These are phyloP conservation scores for Aspergillus proliferans DNA, from an alignment of 2,329 filamentous ascomycete species.

Conservation along the genomic window DNA sequence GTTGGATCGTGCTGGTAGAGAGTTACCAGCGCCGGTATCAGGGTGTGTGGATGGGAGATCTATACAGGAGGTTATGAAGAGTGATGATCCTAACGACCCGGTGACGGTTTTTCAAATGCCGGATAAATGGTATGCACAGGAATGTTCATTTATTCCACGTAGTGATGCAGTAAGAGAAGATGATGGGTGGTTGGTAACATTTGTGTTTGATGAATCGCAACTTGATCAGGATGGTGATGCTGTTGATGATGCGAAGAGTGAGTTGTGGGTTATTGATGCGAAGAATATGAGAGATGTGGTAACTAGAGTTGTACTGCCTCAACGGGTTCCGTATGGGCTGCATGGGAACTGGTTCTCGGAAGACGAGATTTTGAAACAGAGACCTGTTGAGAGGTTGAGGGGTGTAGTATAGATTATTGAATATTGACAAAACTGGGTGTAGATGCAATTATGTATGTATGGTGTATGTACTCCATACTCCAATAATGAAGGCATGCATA, in stretches of 20 bases:
- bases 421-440: conserved; percentile 16
- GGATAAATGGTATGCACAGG: conserved; percentile 57
- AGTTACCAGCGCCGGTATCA: conserved; percentile 45
- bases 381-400: conserved; percentile 17
- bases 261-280: conserved; percentile 65
- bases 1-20: conserved; percentile 44
- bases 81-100: conserved; percentile 44
- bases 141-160: conserved; percentile 58
- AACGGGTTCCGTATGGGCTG: conserved; percentile 63
- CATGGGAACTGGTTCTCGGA: conserved; percentile 59
- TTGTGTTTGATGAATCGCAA: conserved; percentile 64
- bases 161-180: conserved; percentile 46
- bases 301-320: conserved; percentile 53
- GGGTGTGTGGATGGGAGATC: conserved; percentile 58
- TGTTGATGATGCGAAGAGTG: conserved; percentile 43
- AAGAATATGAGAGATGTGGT: conserved; percentile 53
- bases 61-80: conserved; percentile 48
- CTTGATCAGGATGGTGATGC: conserved; percentile 48
- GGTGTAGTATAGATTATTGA: conserved; percentile 17
- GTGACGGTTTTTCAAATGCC: conserved; percentile 60
- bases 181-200: conserved; percentile 62
- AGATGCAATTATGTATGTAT: no score
- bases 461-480: no score
- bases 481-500: no score
- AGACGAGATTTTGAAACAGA: conserved; percentile 47